A percentile compares a stretch with the other conserved stretches of the same genome.
Evolutionary conservation across 306 rosid species (phyloP).

Genomic region (Morella rubra): DNA sequence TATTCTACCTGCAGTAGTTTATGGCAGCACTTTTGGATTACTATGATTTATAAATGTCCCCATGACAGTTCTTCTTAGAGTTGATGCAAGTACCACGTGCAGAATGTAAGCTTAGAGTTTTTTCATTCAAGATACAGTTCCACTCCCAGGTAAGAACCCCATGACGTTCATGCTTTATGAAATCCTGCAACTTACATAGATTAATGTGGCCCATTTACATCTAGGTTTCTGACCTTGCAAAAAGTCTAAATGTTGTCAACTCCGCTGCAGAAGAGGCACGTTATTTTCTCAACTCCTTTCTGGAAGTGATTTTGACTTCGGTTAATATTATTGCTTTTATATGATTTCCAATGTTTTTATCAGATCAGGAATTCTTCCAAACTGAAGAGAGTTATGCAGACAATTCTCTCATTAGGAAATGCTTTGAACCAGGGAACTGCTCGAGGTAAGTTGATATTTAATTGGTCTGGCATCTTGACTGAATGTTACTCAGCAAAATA

Average conservation of each 20-base stretch:
- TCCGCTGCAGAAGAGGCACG: conserved; percentile 82
- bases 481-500: conserved; percentile 4
- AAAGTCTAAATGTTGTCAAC: conserved; percentile 64
- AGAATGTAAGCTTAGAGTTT: conserved; percentile 86
- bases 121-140: conserved; percentile 84
- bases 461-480: conserved; percentile 12
- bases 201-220: conserved; percentile 27
- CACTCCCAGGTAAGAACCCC: conserved; percentile 62
- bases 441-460: conserved; percentile 64
- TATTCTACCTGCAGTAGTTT: conserved; percentile 19
- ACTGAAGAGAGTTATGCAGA: conserved; percentile 94
- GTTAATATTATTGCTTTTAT: conserved; percentile 18
- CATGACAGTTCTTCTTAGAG: conserved; percentile 70
- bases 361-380: conserved; percentile 83
- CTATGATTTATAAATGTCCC: conserved; percentile 14
- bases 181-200: conserved; percentile 20
- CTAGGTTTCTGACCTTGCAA: conserved; percentile 83
- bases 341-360: conserved; percentile 25
- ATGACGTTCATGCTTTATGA: conserved; percentile 7
- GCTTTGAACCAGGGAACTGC: conserved; percentile 97
- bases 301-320: conserved; percentile 8
- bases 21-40: conserved; percentile 14
- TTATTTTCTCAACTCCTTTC: conserved; percentile 29
- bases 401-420: conserved; percentile 91
- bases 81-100: conserved; percentile 89